Conservation (phyloP, 1,284 basidiomycete species). For the Cutaneotrichosporon dermatis region DNA sequence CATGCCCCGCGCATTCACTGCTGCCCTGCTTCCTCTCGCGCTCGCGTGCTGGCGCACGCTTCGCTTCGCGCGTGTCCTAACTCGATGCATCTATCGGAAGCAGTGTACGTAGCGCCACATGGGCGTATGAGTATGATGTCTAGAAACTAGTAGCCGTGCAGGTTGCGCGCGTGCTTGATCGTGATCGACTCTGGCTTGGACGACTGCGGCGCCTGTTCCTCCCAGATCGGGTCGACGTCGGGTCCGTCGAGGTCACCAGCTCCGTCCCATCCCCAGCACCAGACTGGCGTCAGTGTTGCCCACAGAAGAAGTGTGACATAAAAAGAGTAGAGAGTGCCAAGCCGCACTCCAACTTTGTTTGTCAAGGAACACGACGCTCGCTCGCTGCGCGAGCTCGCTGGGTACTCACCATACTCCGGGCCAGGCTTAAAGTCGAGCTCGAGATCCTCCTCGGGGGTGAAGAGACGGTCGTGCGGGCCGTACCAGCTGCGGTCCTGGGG, state of each 20-base stretch:
- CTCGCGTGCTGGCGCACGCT: no score
- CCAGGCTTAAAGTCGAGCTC: slow-evolving; percentile 70
- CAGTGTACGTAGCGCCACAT: not conserved
- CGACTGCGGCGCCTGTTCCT: slow-evolving; percentile 68
- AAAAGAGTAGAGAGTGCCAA: no score
- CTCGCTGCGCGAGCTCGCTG: no score
- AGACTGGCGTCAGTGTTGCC: slow-evolving; percentile 56
- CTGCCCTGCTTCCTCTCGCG: no score
- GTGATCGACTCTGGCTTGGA: slow-evolving; percentile 59
- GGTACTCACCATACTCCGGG: slow-evolving; percentile 74
- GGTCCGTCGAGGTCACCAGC: slow-evolving; percentile 92
- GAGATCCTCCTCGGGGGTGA: slow-evolving; percentile 77
- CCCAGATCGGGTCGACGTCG: slow-evolving; percentile 91
- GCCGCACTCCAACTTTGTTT: no score
- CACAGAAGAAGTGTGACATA: no score
- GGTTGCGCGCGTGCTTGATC: slow-evolving; percentile 67
- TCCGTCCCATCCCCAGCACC: slow-evolving; percentile 99
- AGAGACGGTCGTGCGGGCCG: slow-evolving; percentile 87
- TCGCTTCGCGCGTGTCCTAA: not conserved
- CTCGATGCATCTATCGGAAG: slow-evolving; percentile 16
- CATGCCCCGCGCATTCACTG: no score
- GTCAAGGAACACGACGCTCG: no score
- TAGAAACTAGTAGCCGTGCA: slow-evolving; percentile 20
- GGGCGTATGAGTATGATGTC: no score
- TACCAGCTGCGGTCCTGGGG: slow-evolving; percentile 91